A percentile compares a stretch with the other conserved stretches of the same genome.
Evolutionary conservation across 495 filamentous ascomycete species (phyloP).

Genomic region (Hypoxylon intermedium): DNA sequence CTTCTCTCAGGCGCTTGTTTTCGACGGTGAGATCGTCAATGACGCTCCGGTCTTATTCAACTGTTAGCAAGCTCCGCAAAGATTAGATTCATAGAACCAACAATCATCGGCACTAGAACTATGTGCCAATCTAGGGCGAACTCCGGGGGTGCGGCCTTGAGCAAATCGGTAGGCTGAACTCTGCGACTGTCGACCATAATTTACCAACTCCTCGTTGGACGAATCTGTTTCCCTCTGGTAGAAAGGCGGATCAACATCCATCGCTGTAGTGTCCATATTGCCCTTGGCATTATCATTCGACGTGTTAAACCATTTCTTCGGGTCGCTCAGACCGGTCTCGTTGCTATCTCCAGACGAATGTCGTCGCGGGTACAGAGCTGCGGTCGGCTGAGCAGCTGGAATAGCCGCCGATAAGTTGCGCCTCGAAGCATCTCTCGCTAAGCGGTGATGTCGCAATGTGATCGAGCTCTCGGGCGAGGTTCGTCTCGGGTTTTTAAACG

Average conservation of each 20-base stretch:
- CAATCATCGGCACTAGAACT: constrained; percentile 64
- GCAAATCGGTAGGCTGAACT: constrained; percentile 34
- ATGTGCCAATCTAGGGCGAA: constrained; percentile 43
- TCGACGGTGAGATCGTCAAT: constrained; percentile 77
- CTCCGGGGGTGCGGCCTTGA: constrained; percentile 24
- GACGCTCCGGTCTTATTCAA: constrained; percentile 57
- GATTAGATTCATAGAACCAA: background rate
- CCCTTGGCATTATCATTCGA: constrained; percentile 52
- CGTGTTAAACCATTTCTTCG: constrained; percentile 56
- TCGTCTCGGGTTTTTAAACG: constrained; percentile 49
- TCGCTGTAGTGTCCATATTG: constrained; percentile 41
- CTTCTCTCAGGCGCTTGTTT: constrained; percentile 73
- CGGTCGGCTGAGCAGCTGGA: background rate
- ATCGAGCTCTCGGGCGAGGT: constrained; percentile 49
- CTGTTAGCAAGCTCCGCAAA: background rate
- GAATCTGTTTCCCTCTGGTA: constrained; percentile 56
- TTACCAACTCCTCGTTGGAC: constrained; percentile 47
- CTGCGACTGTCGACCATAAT: constrained; percentile 21
- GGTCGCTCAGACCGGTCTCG: constrained; percentile 48
- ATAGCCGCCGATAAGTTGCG: constrained; percentile 8
- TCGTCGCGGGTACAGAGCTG: constrained; percentile 35
- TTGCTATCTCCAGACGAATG: constrained; percentile 53
- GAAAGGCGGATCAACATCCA: constrained; percentile 64
- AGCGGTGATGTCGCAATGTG: constrained; percentile 49
- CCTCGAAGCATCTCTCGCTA: constrained; percentile 45